These are phyloP conservation scores for Aspergillus caelatus DNA, from an alignment of 2,329 filamentous ascomycete species.

Conservation along the genomic window DNA sequence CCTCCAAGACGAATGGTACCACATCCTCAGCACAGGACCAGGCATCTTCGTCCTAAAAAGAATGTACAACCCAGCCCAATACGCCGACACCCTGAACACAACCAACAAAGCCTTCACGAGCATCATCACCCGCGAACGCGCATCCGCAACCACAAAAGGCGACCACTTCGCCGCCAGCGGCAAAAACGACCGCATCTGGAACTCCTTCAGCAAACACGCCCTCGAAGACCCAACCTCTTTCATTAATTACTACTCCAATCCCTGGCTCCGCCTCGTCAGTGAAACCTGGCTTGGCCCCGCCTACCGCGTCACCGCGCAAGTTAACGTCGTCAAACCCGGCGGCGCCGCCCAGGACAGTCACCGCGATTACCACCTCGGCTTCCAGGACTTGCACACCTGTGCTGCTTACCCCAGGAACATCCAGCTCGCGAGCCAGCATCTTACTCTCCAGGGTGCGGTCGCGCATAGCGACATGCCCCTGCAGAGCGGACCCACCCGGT, in stretches of 20 bases:
- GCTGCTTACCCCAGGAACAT: constrained; percentile 54
- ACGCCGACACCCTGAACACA: constrained; percentile 43
- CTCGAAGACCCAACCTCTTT: constrained; percentile 57
- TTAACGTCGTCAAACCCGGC: constrained; percentile 65
- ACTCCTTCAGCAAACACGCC: constrained; percentile 66
- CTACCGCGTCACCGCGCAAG: constrained; percentile 64
- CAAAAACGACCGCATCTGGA: constrained; percentile 66
- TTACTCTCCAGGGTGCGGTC: constrained; percentile 66
- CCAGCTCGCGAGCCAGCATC: constrained; percentile 58
- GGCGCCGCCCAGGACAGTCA: constrained; percentile 61
- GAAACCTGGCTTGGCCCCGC: constrained; percentile 62
- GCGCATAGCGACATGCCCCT: constrained; percentile 65
- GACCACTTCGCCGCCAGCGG: constrained; percentile 64
- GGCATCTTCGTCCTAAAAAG: constrained; percentile 62
- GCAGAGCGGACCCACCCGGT: constrained; percentile 61
- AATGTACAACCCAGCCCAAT: constrained; percentile 50
- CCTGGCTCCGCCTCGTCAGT: constrained; percentile 57
- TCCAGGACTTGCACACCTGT: constrained; percentile 55
- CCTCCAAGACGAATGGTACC: constrained; percentile 64
- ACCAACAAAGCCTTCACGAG: constrained; percentile 52
- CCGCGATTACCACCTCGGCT: constrained; percentile 67
- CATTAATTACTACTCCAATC: constrained; percentile 62
- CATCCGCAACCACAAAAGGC: constrained; percentile 46
- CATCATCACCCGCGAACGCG: constrained; percentile 53
- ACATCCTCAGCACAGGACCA: constrained; percentile 59